Evolutionary conservation across 768 basidiomycete genomes (phyloP).

Genomic region (Leccinum sublutescens): DNA sequence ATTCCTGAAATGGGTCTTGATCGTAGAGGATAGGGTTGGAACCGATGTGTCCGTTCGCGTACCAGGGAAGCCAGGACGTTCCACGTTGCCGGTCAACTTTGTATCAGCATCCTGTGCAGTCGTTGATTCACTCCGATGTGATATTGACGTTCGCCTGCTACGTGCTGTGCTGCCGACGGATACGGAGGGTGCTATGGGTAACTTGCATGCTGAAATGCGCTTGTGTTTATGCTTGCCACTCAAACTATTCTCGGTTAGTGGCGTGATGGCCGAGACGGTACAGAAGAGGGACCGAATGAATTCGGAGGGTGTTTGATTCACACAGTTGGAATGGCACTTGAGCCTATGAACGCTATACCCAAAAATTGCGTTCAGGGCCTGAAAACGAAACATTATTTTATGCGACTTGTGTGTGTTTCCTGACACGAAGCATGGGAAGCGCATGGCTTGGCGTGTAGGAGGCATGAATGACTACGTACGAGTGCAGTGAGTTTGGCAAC

Average conservation of each 20-base stretch:
- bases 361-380: constrained; percentile 63
- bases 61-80: constrained; percentile 12
- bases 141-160: constrained; percentile 27
- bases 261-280: constrained; percentile 19
- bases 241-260: constrained; percentile 14
- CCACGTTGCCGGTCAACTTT: neutral
- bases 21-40: constrained; percentile 11
- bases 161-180: constrained; percentile 22
- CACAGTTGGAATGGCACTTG: constrained; percentile 39
- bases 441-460: constrained; percentile 7
- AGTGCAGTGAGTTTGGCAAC: constrained; percentile 57
- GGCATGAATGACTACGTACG: constrained; percentile 36
- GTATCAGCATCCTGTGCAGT: constrained; percentile 15
- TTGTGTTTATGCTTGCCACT: constrained; percentile 19
- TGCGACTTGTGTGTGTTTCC: neutral
- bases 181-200: constrained; percentile 13
- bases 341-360: constrained; percentile 56
- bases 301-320: constrained; percentile 19
- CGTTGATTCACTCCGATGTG: constrained; percentile 20
- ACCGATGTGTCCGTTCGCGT: constrained; percentile 19
- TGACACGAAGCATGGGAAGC: constrained; percentile 5
- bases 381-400: constrained; percentile 13
- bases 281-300: constrained; percentile 42
- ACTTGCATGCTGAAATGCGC: constrained; percentile 18
- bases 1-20: constrained; percentile 10